Evolutionary conservation across 371 early-diverging fungal species (phyloP).

Genomic region (Paraphysoderma sedebokerense): DNA sequence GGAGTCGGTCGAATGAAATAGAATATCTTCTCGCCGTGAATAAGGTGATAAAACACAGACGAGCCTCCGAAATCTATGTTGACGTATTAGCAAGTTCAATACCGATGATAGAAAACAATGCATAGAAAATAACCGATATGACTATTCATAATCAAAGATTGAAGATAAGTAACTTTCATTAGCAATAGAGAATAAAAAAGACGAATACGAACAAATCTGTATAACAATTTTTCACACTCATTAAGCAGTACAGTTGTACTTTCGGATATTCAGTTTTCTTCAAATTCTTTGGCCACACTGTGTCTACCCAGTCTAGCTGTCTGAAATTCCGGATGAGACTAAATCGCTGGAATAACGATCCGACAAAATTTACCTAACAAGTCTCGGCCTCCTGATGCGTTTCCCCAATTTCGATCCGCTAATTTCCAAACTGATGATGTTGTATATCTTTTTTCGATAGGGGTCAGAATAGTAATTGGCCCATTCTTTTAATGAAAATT

Average conservation of each 20-base stretch:
- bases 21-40: constrained; percentile 49
- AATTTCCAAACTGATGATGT: constrained; percentile 79
- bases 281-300: constrained; percentile 55
- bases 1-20: constrained; percentile 73
- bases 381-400: constrained; percentile 42
- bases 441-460: constrained; percentile 47
- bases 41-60: constrained; percentile 31
- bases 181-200: not conserved
- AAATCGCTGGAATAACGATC: not conserved
- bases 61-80: constrained; percentile 87
- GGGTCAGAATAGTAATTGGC: constrained; percentile 52
- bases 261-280: constrained; percentile 48
- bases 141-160: not conserved
- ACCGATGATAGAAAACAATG: too few relatives aligned
- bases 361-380: constrained; percentile 35
- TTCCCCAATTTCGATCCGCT: constrained; percentile 47
- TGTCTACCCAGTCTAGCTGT: constrained; percentile 72
- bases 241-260: constrained; percentile 75
- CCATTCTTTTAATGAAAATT: constrained; percentile 59
- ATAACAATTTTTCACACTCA: constrained; percentile 73
- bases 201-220: constrained; percentile 59
- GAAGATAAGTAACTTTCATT: not conserved
- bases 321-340: constrained; percentile 9
- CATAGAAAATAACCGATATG: not conserved
- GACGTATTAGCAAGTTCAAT: constrained; percentile 9